Base-by-base conservation (phyloP, 1,139 yeast species). In the Pichia sp. region DNA sequence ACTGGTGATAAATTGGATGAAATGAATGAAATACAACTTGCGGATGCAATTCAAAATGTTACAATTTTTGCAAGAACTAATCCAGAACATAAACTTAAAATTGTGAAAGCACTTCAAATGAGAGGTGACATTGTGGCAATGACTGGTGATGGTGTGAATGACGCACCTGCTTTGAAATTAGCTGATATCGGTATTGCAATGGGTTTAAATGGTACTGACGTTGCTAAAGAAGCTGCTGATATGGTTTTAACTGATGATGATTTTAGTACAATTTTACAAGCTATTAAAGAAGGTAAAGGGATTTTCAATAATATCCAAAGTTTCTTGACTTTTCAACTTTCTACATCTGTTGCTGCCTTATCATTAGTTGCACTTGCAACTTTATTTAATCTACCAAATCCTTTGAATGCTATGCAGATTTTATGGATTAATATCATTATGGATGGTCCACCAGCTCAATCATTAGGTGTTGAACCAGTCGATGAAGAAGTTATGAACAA, bases 381-480 rank as follows among this genome's bases (percentile, higher is more conserved):
- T 1, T 73, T 90, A 53, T 83, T 90, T 64, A 88, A 90, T 45
- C 75, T 91, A 55, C 96, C 96, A 50, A 91, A 90, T 62, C 99
- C 99, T n/a, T 77, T 93, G 61, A 93, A 93, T 67, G 97, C 99
- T 28, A 93, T 93, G 98, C 98, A 93, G 73, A 93, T 93, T 61
- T 74, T 93, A 62, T 93, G 98, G 97, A 93, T 93, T 67, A 91
- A 93, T 67, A 93, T 93, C 54, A 77, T 93, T 58, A 93, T 93
- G 99, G 99, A 93, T 71, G 99, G 99, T 0, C 99, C 99, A 10
- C 99, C 99, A 5, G 99, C 99, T 0, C 99, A 93, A 70, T 87
- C 96, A 0, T 75, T 93, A 48, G 98, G 99, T 51, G 98, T 93
- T 34, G 99, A 93, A 70, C 96, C 97, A 1, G 98, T 91, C 28